A percentile compares a stretch with the other conserved stretches of the same genome.
Conservation (phyloP, 2,329 filamentous ascomycete genomes). For the Aspergillus vadensis region DNA sequence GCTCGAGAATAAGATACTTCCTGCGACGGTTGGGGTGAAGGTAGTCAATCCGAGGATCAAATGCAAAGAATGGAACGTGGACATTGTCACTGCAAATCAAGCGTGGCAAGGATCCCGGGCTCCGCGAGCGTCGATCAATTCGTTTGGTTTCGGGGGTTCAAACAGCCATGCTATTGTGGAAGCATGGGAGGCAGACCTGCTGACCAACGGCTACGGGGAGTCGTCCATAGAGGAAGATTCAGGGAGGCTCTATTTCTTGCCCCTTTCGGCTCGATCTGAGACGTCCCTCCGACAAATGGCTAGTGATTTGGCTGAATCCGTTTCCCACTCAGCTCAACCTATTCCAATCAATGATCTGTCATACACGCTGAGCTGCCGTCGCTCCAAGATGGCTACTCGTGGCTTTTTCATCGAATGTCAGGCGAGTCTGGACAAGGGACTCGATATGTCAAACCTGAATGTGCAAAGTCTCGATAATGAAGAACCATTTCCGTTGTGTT, state of each 20-base stretch:
- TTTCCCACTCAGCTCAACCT: not conserved
- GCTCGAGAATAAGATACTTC: constrained; percentile 41
- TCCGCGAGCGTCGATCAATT: constrained; percentile 48
- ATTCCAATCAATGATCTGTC: not conserved
- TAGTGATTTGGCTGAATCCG: not conserved
- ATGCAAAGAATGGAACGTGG: constrained; percentile 27
- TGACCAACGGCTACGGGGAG: not conserved
- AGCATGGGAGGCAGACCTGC: not conserved
- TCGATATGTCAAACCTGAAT: not conserved
- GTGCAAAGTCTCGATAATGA: constrained; percentile 14
- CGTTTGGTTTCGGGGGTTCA: constrained; percentile 47
- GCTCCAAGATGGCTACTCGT: not conserved
- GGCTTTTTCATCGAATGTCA: not conserved
- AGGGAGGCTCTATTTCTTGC: not conserved
- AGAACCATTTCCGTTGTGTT: not conserved
- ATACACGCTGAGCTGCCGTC: not conserved
- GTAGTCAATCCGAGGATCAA: constrained; percentile 28
- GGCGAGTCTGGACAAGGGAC: not conserved
- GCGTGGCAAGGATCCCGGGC: constrained; percentile 26
- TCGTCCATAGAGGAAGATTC: not conserved
- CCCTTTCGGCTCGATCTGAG: not conserved
- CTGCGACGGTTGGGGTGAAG: constrained; percentile 33
- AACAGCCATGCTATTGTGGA: constrained; percentile 47
- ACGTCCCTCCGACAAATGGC: not conserved
- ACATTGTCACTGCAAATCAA: constrained; percentile 23